Base-by-base conservation (phyloP, 495 filamentous ascomycete species). In the Tuber calosporum region DNA sequence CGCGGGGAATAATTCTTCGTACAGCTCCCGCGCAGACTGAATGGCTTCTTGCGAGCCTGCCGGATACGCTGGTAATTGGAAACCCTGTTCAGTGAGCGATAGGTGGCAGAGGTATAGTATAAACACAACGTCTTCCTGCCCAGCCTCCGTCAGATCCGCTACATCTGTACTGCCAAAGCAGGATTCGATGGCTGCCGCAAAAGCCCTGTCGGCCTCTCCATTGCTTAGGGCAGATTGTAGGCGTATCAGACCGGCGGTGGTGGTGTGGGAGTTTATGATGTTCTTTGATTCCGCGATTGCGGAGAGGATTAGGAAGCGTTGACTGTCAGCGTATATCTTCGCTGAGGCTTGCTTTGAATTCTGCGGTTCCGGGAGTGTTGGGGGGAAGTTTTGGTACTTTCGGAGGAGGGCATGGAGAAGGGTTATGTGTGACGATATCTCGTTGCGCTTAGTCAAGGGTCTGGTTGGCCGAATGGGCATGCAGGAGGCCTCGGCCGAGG, bases 91-190 rank as follows among this genome's bases (percentile, higher is more conserved):
- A 6, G 43, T 11, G 9, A 81, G 53, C 19, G 74, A 81, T 11
- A 69, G 38, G 74, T 77, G 79, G 37, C 80, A 81, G 9, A 81
- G 62, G 20, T 69, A 79, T n/a, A 81, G 58, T 22, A 79, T 78
- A 40, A 79, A 72, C 20, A 81, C 79, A 1, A 81, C 36, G 66
- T 81, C 80, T 0, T 73, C 79, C 34, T 79, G 77, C 11, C 75
- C 80, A 5, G 48, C 69, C 53, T 71, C 74, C 11, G 41, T 36
- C n/a, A 81, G 67, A 17, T 75, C 77, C 22, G 26, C 48, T 4
- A 48, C 67, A n/a, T 69, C 72, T 0, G 30, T 17, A 0, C 72
- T 73, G n/a, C 75, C 79, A 38, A 81, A 81, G 66, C 74, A 77
- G 15, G 40, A 22, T 19, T 73, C 71, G 17, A 79, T 68, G 2